Base-by-base conservation (phyloP, 2,329 filamentous ascomycete species). In the Huntiella omanensis region DNA sequence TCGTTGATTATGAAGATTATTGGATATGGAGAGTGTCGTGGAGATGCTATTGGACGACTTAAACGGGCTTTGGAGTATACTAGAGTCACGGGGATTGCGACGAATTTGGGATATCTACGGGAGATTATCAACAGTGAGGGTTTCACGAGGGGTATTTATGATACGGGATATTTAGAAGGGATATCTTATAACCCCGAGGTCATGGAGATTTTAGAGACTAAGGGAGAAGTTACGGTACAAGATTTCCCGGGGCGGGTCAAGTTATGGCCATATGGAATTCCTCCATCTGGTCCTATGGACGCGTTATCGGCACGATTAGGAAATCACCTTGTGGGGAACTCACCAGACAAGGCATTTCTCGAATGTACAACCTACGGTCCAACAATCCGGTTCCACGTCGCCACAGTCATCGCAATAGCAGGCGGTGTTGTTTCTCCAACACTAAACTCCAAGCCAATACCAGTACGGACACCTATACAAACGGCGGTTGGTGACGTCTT, bases 1-100 rank as follows among this genome's bases (percentile, higher is more conserved):
- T 80, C 81, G 0, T 77, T 85, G 68, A 76, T 86, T 42, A 75
- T 80, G 1, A 85, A 86, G 56, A 63, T 85, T 51, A 84, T 84
- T 45, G 75, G 82, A 0, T 68, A 69, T 44, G 80, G 73, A 0
- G 62, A 64, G 1, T 68, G 69, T 39, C 68, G 81, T 17, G 60
- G 69, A 49, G 70, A 74, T 36, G 77, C 79, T 1, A 64, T 83
- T 4, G 67, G 72, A 44, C 82, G 79, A 49, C 62, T 85, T 13
- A 66, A 66, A 0, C 60, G 66, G 1, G 78, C 78, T 0, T 60
- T 84, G 4, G 73, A 74, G 53, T 62, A 73, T 4, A 60, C 56
- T 0, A 47, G 48, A 0, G 54, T 62, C 1, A 52, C 55, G 1
- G 60, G 60, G 1, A 53, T 62, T 0, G 54, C 58, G 48, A 62